Base-by-base conservation (phyloP, 2,329 filamentous ascomycete species). In the Clonostachys chloroleuca region DNA sequence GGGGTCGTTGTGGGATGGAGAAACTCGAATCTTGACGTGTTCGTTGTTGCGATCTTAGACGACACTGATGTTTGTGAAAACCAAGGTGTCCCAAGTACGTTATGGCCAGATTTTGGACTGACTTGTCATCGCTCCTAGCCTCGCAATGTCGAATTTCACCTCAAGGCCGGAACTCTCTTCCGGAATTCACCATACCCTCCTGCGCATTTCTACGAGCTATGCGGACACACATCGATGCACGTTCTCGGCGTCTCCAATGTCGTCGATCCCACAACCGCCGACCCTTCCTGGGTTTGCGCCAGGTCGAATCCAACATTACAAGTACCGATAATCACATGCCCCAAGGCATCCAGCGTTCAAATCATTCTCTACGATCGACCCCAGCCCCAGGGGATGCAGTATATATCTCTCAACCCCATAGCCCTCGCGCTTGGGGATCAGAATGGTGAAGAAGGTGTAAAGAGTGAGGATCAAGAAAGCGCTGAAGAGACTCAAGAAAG, bases 1-100 rank as follows among this genome's bases (percentile, higher is more conserved):
- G 94, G 92, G 41, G 88, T 96, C 51, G 83, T 99, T 54, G 88
- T 99, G 42, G 94, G 94, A 60, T 99, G 92, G 90, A 84, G 87
- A 59, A 99, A 99, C 67, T 96, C 92, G 36, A 85, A 86, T 43
- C 74, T 91, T 45, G 94, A 99, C 67, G 75, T 97, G 42, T 87
- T 97, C 59, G 92, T 97, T 36, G 84, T 97, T 44, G 86, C 90
- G 24, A 81, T 97, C 42, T 72, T 99, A 51, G 89, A 95, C 61
- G 88, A 94, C 71, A 90, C 96, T 36, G 91, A 96, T 72, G 89
- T 95, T 59, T 64, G 84, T 59, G 47, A 40, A 12, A 12, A 12
- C 17, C 14, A 30, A 8, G 24, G 9, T 30, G 24, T 34, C 24
- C 24, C 13, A 13, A 39, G 12, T 41, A 30, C 24, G 24, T 30